Evolutionary conservation across 1,139 yeast genomes (phyloP), one percentile per base, ranked within the genome.

Genomic region (Zygosaccharomyces sapae): DNA sequence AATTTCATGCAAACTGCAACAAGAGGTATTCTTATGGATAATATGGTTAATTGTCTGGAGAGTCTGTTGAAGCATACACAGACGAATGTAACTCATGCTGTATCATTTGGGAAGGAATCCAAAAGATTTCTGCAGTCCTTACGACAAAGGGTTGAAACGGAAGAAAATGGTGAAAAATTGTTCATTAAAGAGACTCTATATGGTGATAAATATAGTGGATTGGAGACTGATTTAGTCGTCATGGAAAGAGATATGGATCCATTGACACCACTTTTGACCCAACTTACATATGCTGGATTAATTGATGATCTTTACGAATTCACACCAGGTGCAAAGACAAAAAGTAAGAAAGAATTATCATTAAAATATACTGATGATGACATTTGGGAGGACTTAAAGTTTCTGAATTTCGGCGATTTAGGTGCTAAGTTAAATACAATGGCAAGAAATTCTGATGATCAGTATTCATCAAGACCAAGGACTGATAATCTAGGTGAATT

Each of bases 201-300:
- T 47, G 67, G 68, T 4, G 67, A 66, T 2, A 64, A 62, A 43
- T 50, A 52, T 46, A 71, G 72, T 49, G 66, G 65, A 42, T 54
- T 69, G 46, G 68, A 71, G 43, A 68, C 68, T 34, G 87, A 84
- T 63, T 68, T 90, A 41, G 74, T 92, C 12, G 82, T 90, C 1
- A 59, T 92, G 18, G 98, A 92, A 61, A 72, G 98, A 45, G 79
- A 81, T 48, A 64, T 82, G 30, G 98, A 92, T 67, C 74, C 79
- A 42, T 63, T 84, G 4, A 80, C 96, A 0, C 83, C 89, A 1
- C 60, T 87, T 10, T 69, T 88, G 51, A 80, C 82, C 31, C 97
- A 92, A 59, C 69, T 89, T 55, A 86, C 87, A 1, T 92, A 90
- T 62, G 75, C 79, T 30, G 98, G 98, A 0, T 70, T 92, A 10